These are phyloP conservation scores for Hypoxylon rickii DNA, from an alignment of 495 filamentous ascomycete genomes.

Conservation along the genomic window DNA sequence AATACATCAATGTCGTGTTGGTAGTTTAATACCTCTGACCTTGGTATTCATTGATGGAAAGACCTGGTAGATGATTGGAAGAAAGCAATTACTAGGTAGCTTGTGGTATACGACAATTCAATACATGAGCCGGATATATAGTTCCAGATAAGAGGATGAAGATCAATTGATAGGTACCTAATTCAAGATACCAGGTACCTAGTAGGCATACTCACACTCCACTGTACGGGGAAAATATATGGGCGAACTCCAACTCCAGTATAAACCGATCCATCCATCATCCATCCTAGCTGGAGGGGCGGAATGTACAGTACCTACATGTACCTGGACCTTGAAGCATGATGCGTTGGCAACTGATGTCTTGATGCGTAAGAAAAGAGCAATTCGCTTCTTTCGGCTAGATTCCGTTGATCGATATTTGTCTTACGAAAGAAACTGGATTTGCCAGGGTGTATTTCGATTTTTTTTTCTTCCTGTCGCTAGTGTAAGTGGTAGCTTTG, in stretches of 20 bases:
- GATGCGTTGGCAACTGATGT: slow-evolving; percentile 29
- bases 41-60: no score
- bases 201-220: neutral
- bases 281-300: slow-evolving; percentile 10
- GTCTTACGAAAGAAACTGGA: slow-evolving; percentile 28
- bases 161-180: slow-evolving; percentile 10
- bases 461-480: slow-evolving; percentile 14
- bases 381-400: slow-evolving; percentile 32
- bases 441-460: slow-evolving; percentile 8
- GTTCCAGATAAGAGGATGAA: neutral
- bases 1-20: no score
- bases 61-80: no score
- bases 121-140: no score
- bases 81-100: no score
- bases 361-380: slow-evolving; percentile 32
- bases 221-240: neutral
- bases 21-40: no score
- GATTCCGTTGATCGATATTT: slow-evolving; percentile 28
- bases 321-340: slow-evolving; percentile 32
- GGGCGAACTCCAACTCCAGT: slow-evolving; percentile 5
- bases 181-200: neutral
- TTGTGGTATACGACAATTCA: no score
- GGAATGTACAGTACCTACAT: slow-evolving; percentile 23
- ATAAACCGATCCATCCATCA: no score
- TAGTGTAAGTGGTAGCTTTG: neutral